Percentiles rank a stretch among this genome's conserved stretches.
These are phyloP conservation scores for Kockiozyma suomiensis DNA, from an alignment of 805 yeast genomes.

Conservation along the genomic window DNA sequence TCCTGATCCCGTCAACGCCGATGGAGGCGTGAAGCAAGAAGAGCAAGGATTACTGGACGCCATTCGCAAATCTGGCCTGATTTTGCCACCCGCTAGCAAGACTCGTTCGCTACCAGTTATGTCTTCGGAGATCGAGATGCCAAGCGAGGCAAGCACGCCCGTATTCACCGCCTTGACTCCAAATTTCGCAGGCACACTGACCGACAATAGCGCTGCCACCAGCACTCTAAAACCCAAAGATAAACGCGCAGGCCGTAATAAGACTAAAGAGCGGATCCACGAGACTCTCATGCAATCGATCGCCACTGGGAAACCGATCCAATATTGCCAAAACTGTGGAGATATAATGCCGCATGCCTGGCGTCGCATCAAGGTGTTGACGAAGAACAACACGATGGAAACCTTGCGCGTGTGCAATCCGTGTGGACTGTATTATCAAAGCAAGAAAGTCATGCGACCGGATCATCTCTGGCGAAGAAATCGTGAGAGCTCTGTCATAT, in stretches of 20 bases:
- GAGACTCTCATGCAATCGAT: slow-evolving; percentile 27
- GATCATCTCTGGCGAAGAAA: slow-evolving; percentile 37
- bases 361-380: slow-evolving; percentile 35
- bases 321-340: slow-evolving; percentile 43
- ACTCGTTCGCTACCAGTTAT: neutral
- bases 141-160: slow-evolving; percentile 7
- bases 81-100: slow-evolving; percentile 12
- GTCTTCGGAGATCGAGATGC: slow-evolving; percentile 2
- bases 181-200: neutral
- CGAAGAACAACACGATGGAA: slow-evolving; percentile 21
- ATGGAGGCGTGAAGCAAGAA: neutral
- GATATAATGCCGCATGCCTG: slow-evolving; percentile 39
- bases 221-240: neutral
- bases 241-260: neutral
- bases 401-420: slow-evolving; percentile 34
- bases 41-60: neutral
- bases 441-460: slow-evolving; percentile 42
- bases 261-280: slow-evolving; percentile 28
- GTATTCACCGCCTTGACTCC: slow-evolving; percentile 2
- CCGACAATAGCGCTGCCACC: neutral
- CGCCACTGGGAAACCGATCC: slow-evolving; percentile 36
- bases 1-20: neutral
- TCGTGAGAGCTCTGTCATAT: slow-evolving; percentile 1
- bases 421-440: slow-evolving; percentile 42
- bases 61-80: slow-evolving; percentile 9